Evolutionary conservation across 257 asterid species (phyloP).

Genomic region (Salvia miltiorrhiza): DNA sequence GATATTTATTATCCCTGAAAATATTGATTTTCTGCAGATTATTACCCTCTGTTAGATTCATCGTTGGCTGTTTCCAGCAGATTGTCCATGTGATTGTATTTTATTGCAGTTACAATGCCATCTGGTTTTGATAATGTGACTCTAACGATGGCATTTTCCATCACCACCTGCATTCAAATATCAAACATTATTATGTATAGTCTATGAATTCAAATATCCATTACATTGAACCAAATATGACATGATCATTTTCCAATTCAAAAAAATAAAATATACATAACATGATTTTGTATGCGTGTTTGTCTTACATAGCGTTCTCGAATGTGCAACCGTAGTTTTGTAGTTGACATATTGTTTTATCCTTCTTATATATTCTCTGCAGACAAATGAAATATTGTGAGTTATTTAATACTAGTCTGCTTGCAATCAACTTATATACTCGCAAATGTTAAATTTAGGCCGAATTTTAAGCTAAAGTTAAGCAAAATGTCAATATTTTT

Average conservation of each 20-base stretch:
- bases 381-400: not conserved
- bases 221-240: not conserved
- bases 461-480: not conserved
- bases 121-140: slow-evolving; percentile 70
- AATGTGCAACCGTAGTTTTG: slow-evolving; percentile 41
- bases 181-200: not conserved
- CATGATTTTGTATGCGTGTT: not conserved
- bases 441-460: not conserved
- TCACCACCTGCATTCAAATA: slow-evolving; percentile 44
- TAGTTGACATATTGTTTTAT: slow-evolving; percentile 37
- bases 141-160: slow-evolving; percentile 68
- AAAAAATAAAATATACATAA: too few species aligned
- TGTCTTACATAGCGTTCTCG: slow-evolving; percentile 57
- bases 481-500: not conserved
- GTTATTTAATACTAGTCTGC: not conserved
- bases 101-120: slow-evolving; percentile 61
- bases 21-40: not conserved
- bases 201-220: not conserved
- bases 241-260: too few species aligned
- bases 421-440: not conserved
- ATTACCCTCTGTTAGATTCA: slow-evolving; percentile 64
- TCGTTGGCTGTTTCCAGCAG: slow-evolving; percentile 61
- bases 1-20: too few species aligned
- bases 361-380: too few species aligned
- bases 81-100: slow-evolving; percentile 59